A percentile compares a stretch with the other conserved stretches of the same genome.
phyloP scores from a whole-genome alignment of 2,329 filamentous ascomycete species.

The Zalaria sp. region DNA sequence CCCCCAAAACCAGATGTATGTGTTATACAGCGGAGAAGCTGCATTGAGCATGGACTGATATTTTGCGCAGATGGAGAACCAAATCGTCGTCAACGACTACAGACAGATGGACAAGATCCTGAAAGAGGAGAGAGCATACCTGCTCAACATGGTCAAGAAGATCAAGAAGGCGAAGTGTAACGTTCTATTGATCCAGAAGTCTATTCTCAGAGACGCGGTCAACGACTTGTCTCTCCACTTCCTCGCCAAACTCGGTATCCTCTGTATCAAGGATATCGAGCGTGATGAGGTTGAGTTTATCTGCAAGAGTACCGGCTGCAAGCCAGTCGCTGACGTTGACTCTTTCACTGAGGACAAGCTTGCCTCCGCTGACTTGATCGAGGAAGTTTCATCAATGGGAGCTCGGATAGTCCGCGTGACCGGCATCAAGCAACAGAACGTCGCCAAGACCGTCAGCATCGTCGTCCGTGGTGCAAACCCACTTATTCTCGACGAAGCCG shows the following conservation, averaged over 20 bases:
- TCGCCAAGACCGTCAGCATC: conserved; percentile 78
- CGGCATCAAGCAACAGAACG: conserved; percentile 61
- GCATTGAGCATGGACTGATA: too few relatives aligned
- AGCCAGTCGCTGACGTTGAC: conserved; percentile 95
- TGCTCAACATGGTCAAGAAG: conserved; percentile 98
- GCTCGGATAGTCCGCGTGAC: conserved; percentile 91
- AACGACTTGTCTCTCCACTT: conserved; percentile 97
- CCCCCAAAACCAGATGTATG: conserved; percentile 87
- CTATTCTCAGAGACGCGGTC: conserved; percentile 90
- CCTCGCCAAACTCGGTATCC: conserved; percentile 89
- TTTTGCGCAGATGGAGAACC: conserved; percentile 72
- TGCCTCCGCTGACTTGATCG: conserved; percentile 80
- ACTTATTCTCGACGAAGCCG: conserved; percentile 90
- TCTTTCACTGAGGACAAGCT: conserved; percentile 98
- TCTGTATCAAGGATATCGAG: conserved; percentile 95
- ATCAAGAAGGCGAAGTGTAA: conserved; percentile 99
- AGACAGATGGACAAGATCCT: conserved; percentile 99
- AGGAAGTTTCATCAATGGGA: conserved; percentile 78
- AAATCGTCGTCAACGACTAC: conserved; percentile 98
- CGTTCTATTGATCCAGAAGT: conserved; percentile 95
- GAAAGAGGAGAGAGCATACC: conserved; percentile 95
- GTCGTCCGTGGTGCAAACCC: conserved; percentile 89
- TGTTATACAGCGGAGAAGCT: not conserved
- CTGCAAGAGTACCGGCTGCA: conserved; percentile 98
- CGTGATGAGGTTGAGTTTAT: conserved; percentile 98